phyloP scores from a whole-genome alignment of 306 rosid genomes.

The Malus sylvestris region DNA sequence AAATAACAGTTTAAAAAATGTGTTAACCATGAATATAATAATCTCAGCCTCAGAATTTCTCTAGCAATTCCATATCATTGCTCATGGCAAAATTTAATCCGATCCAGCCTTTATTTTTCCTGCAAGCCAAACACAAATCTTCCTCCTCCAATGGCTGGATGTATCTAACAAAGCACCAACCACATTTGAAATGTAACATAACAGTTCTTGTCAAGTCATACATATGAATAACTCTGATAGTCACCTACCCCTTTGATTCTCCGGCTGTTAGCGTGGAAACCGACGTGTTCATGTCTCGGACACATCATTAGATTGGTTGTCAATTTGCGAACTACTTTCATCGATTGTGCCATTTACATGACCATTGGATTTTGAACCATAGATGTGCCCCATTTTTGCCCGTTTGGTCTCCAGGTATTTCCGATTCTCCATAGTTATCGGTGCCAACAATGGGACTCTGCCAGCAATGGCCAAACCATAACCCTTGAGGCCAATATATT shows the following conservation, averaged over 20 bases:
- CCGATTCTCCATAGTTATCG: constrained; percentile 21
- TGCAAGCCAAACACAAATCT: not conserved
- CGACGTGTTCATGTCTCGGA: not conserved
- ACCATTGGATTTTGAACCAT: constrained; percentile 7
- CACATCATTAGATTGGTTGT: not conserved
- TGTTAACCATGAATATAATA: not conserved
- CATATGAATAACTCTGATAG: not conserved
- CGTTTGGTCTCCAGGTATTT: constrained; percentile 20
- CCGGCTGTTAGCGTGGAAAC: not conserved
- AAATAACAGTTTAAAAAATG: not conserved
- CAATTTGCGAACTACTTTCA: not conserved
- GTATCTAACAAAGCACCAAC: not conserved
- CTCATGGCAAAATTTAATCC: not conserved
- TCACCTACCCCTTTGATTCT: not conserved
- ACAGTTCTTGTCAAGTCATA: not conserved
- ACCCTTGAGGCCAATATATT: constrained; percentile 34
- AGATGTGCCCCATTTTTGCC: constrained; percentile 19
- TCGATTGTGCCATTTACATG: not conserved
- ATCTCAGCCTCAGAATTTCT: not conserved
- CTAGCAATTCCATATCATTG: too few relatives aligned
- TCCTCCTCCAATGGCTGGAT: not conserved
- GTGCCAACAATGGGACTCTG: constrained; percentile 30
- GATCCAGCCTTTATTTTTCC: not conserved
- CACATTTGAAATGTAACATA: not conserved
- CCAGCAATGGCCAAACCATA: constrained; percentile 34